phyloP scores from a whole-genome alignment of 2,329 filamentous ascomycete species.

The Phialemoniopsis sp. region DNA sequence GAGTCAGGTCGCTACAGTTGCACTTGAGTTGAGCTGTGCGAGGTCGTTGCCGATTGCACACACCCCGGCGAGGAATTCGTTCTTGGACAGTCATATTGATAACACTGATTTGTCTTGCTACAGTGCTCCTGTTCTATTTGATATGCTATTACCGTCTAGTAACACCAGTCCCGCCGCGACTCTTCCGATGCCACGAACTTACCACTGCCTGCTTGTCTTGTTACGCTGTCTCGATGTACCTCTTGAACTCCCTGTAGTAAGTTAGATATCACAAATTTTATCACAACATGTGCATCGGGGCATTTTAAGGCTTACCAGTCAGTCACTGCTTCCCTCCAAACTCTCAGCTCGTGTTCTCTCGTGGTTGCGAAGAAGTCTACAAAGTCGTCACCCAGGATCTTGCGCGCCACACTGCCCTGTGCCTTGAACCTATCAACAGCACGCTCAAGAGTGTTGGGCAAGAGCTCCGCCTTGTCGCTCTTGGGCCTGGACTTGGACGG shows the following conservation, averaged over 20 bases:
- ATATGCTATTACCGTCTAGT: no score
- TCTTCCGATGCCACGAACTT: no score
- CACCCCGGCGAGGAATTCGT: no score
- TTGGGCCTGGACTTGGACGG: conserved; percentile 52
- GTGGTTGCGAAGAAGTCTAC: conserved; percentile 72
- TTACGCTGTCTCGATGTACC: conserved; percentile 43
- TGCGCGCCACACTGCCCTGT: conserved; percentile 63
- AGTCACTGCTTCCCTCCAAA: conserved; percentile 95
- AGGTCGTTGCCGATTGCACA: no score
- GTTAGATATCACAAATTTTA: conserved; percentile 3
- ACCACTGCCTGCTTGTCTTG: no score
- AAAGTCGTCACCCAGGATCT: conserved; percentile 69
- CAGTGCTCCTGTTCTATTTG: no score
- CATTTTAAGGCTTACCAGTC: conserved; percentile 60
- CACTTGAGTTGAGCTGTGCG: no score
- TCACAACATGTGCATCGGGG: not conserved
- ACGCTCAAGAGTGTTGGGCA: conserved; percentile 67
- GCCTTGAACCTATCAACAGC: conserved; percentile 60
- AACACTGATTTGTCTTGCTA: no score
- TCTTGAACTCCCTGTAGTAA: conserved; percentile 42
- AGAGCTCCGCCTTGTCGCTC: conserved; percentile 54
- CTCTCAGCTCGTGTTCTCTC: conserved; percentile 71
- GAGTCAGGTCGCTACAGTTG: no score
- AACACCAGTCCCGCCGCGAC: no score
- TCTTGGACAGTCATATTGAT: no score